Evolutionary conservation across 148 eudicot species (phyloP), one percentile per base, ranked within the genome.

Genomic region (Persicaria maculosa): DNA sequence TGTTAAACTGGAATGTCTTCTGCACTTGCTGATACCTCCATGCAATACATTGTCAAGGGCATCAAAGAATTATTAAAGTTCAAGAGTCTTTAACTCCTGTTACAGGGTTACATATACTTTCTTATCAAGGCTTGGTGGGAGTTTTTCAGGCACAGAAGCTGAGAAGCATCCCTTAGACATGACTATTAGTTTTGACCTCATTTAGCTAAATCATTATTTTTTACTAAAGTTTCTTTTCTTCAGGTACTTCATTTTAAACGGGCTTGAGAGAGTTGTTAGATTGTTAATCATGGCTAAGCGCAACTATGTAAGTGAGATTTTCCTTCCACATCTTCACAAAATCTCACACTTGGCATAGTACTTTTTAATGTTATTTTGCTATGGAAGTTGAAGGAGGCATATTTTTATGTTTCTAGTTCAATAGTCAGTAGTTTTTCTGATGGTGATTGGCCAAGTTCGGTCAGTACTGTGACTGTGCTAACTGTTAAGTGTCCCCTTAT

Each of bases 211-310:
- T 19, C 61, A 50, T 31, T 16, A 36, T 5, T 53, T 53, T 68
- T 72, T 20, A 47, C 43, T 46, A 50, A 78, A 48, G 6, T 76
- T 72, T 72, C 10, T 44, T 44, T 72, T 67, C 72, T 75, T 55
- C 59, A 95, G 98, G 76, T 92, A 88, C 86, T 95, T 95, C 73
- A 82, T 95, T 74, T 50, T 86, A 79, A 95, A 95, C 78, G 98
- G 98, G 76, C 86, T 90, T 58, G 98, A 95, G 88, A 95, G 93
- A 88, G 86, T 95, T 72, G 74, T 90, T 77, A 86, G 98, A 44
- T 85, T 90, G 79, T 44, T 90, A 55, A 90, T 95, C 71, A 74
- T 92, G 87, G 92, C 85, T 43, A 95, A 95, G 87, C 77, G 98
- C 19, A 95, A 95, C 84, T 87, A 92, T 87, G 98, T 95, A 73